A percentile compares a stretch with the other conserved stretches of the same genome.
phyloP scores from a whole-genome alignment of 2,329 filamentous ascomycete species.

The Penicillium sp. region DNA sequence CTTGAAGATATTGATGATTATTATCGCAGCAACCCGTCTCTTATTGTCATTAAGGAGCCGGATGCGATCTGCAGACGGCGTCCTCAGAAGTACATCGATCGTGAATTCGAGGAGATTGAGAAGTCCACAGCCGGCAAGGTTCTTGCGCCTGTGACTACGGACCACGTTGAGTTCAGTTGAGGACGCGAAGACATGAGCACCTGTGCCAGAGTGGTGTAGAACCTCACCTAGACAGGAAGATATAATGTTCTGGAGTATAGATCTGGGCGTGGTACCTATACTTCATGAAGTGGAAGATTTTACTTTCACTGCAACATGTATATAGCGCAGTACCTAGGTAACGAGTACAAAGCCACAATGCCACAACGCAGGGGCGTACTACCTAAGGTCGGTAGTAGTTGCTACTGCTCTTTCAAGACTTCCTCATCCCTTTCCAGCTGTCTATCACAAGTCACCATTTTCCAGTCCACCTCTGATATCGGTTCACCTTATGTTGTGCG shows the following conservation, averaged over 20 bases:
- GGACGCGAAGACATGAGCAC: background rate
- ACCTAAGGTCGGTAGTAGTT: too few relatives aligned
- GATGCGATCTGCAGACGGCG: slow-evolving; percentile 45
- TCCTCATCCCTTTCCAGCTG: too few relatives aligned
- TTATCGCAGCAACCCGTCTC: slow-evolving; percentile 34
- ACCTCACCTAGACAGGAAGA: background rate
- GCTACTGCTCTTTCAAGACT: too few relatives aligned
- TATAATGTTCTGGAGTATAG: background rate
- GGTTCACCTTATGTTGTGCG: background rate
- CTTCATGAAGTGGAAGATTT: background rate
- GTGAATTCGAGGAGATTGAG: background rate
- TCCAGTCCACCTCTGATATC: too few relatives aligned
- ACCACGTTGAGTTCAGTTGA: background rate
- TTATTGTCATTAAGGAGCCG: slow-evolving; percentile 48
- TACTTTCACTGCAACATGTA: too few relatives aligned
- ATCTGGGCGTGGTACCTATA: background rate
- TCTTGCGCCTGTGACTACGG: background rate
- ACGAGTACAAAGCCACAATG: too few relatives aligned
- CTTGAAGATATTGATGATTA: slow-evolving; percentile 37
- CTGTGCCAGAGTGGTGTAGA: background rate
- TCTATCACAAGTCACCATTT: too few relatives aligned
- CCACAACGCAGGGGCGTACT: too few relatives aligned
- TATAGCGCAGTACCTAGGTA: too few relatives aligned
- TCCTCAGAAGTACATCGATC: slow-evolving; percentile 46
- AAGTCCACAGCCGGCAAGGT: background rate